A percentile compares a stretch with the other conserved stretches of the same genome.
phyloP scores from a whole-genome alignment of 441 rosid genomes.

The Mallotus repandus region DNA sequence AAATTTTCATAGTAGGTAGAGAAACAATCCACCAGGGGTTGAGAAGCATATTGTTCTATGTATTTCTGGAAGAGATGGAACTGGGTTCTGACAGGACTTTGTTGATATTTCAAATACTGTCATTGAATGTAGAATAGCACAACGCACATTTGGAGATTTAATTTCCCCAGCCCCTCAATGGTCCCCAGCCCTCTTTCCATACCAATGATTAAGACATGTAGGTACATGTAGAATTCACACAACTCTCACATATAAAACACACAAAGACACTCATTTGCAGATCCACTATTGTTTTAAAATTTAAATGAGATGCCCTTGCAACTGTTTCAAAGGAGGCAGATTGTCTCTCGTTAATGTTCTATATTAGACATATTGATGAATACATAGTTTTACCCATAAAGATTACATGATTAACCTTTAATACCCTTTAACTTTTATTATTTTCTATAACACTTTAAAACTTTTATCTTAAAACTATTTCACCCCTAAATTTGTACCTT shows the following conservation, averaged over 20 bases:
- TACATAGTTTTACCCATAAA: too few species aligned
- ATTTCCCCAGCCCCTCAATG: neutral
- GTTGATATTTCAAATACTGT: neutral
- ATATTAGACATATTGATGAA: neutral
- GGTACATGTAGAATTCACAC: neutral
- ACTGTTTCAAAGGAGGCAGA: neutral
- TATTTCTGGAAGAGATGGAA: slow-evolving; percentile 1
- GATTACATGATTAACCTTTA: too few species aligned
- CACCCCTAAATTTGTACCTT: too few species aligned
- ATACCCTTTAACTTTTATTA: too few species aligned
- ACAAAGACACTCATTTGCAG: neutral
- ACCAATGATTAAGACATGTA: neutral
- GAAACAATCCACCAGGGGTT: neutral
- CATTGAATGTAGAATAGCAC: neutral
- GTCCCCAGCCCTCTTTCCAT: neutral
- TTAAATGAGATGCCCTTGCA: neutral
- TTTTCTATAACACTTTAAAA: too few species aligned
- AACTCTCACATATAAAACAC: neutral
- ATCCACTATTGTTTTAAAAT: neutral
- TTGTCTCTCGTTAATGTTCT: neutral
- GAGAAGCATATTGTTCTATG: neutral
- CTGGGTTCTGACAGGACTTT: neutral
- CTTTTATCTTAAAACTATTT: too few species aligned
- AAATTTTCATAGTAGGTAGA: neutral
- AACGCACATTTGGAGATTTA: neutral